phyloP scores from a whole-genome alignment of 495 filamentous ascomycete species.

The Trichoderma reesei region DNA sequence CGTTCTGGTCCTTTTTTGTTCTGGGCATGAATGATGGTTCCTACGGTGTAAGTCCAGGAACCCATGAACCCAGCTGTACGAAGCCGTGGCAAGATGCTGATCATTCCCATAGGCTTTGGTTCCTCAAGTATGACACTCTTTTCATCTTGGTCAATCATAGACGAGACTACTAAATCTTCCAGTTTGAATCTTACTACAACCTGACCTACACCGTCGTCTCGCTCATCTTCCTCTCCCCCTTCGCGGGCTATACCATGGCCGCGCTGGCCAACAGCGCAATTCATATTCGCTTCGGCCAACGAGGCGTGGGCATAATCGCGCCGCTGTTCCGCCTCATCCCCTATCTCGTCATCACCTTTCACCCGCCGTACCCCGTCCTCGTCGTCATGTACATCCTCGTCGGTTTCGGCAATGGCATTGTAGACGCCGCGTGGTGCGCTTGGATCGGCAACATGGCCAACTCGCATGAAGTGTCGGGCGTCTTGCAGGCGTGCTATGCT shows the following conservation, averaged over 20 bases:
- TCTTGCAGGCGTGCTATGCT: constrained; percentile 68
- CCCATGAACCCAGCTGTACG: too few species aligned
- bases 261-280: constrained; percentile 58
- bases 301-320: constrained; percentile 59
- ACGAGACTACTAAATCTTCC: neutral
- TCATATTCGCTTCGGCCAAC: constrained; percentile 53
- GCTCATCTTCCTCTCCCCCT: constrained; percentile 71
- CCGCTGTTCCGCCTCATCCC: constrained; percentile 56
- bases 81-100: neutral
- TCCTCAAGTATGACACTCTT: constrained; percentile 34
- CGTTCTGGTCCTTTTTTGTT: constrained; percentile 63
- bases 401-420: constrained; percentile 63
- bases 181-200: constrained; percentile 57
- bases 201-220: constrained; percentile 72
- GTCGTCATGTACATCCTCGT: constrained; percentile 55
- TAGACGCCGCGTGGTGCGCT: constrained; percentile 69
- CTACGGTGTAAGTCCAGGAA: constrained; percentile 53
- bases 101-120: constrained; percentile 44
- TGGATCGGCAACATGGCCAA: constrained; percentile 70
- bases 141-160: constrained; percentile 24
- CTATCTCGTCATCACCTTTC: constrained; percentile 56
- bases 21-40: constrained; percentile 79
- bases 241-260: constrained; percentile 65
- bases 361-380: constrained; percentile 67
- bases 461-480: constrained; percentile 59